Conservation (phyloP, 352 stramenopile genomes). For the Phytophthora pistaciae region DNA sequence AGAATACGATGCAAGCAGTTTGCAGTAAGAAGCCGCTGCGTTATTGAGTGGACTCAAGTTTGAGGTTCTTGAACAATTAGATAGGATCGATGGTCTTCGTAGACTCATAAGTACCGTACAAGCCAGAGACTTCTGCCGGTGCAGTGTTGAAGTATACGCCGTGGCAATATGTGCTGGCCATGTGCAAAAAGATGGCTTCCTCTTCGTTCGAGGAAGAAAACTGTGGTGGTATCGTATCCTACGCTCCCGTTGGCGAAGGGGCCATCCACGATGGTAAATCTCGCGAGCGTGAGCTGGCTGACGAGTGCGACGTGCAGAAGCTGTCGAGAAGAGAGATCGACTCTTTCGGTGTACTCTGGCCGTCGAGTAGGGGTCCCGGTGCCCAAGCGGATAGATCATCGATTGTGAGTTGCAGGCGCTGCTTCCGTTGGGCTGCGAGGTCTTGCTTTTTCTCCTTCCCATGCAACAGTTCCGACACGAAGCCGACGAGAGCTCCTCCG, state of each 20-base stretch:
- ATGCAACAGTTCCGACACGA: slow-evolving; percentile 33
- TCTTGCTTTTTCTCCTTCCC: slow-evolving; percentile 35
- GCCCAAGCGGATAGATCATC: slow-evolving; percentile 39
- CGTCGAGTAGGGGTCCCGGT: slow-evolving; percentile 20
- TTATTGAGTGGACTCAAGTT: too few species aligned
- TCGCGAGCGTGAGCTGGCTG: slow-evolving; percentile 29
- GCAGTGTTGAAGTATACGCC: not conserved
- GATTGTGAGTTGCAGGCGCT: slow-evolving; percentile 37
- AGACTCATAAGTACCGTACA: too few species aligned
- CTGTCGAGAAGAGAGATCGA: slow-evolving; percentile 52
- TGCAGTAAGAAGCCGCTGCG: too few species aligned
- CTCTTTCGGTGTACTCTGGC: slow-evolving; percentile 43
- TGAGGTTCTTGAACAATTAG: too few species aligned
- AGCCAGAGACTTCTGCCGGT: too few species aligned
- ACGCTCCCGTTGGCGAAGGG: slow-evolving; percentile 35
- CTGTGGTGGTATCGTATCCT: slow-evolving; percentile 1
- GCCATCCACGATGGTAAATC: slow-evolving; percentile 30
- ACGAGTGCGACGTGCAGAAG: slow-evolving; percentile 45
- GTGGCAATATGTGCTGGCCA: slow-evolving; percentile 6
- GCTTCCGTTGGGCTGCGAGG: slow-evolving; percentile 23
- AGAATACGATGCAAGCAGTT: too few species aligned
- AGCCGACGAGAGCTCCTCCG: slow-evolving; percentile 23
- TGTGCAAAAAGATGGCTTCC: slow-evolving; percentile 21
- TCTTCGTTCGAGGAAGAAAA: slow-evolving; percentile 40
- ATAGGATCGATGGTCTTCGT: too few species aligned